Evolutionary conservation across 1,139 yeast genomes (phyloP).

Genomic region (Pneumocystis canis): DNA sequence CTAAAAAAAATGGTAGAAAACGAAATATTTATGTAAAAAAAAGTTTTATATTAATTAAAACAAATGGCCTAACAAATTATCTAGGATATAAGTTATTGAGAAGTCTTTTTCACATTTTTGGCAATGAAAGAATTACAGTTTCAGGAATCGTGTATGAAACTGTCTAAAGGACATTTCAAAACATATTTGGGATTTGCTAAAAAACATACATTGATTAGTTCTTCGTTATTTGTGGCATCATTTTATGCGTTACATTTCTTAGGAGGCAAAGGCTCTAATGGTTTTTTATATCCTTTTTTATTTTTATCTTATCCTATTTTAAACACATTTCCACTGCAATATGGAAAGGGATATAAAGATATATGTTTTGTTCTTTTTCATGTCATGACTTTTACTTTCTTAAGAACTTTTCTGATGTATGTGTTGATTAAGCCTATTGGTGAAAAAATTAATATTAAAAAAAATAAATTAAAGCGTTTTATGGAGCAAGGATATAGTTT

Average conservation of each 20-base stretch:
- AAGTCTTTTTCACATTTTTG: background rate
- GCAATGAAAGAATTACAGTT: background rate
- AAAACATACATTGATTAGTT: background rate
- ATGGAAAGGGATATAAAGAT: constrained; percentile 81
- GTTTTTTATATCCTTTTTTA: constrained; percentile 6
- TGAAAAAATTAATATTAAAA: constrained; percentile 20
- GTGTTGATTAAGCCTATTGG: constrained; percentile 64
- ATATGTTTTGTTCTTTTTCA: constrained; percentile 64
- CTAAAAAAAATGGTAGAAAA: background rate
- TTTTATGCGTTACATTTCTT: background rate
- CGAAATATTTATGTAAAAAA: background rate
- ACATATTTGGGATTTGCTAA: background rate
- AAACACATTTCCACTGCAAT: constrained; percentile 24
- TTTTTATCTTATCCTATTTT: constrained; percentile 12
- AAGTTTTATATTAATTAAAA: background rate
- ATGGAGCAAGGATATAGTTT: constrained; percentile 86
- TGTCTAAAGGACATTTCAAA: background rate
- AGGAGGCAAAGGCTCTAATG: constrained; percentile 11
- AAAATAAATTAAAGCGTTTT: constrained; percentile 50
- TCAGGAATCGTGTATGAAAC: background rate
- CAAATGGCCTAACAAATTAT: background rate
- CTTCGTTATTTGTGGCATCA: background rate
- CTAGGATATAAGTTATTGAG: background rate
- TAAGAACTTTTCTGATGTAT: constrained; percentile 85
- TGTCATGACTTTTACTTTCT: constrained; percentile 76